Base-by-base conservation (phyloP, 2,329 filamentous ascomycete species). In the Diaporthe citriasiana region DNA sequence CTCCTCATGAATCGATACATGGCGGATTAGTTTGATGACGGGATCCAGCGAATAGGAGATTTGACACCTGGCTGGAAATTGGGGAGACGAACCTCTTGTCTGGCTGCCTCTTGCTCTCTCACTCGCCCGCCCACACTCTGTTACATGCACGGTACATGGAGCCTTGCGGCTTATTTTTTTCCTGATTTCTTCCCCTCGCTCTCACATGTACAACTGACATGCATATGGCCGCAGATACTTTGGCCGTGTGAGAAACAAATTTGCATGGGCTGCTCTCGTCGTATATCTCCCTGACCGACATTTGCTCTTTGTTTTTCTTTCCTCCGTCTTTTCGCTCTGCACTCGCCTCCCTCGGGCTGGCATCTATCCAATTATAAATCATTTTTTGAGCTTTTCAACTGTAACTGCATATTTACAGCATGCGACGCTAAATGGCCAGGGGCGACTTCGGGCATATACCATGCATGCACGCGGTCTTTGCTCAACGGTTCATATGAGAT, bases 241-340 rank as follows among this genome's bases (percentile, higher is more conserved):
- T 53, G 47, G 45, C 55, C 55, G 35, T 25, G 45, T 63, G 33
- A 63, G 56, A 50, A 66, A 27, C 47, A 19, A 66, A 51, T 56
- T 42, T 71, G 69, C 50, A 71, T 59, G 69, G 45, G 27, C 57
- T 45, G 55, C 25, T 45, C 38, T 71, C 33, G 55, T 53, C 57
- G 56, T 17, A 50, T 50, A 38, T 47, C 51, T 60, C 35, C 50
- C 53, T 73, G 72, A 73, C 72, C 72, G 72, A 73, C 72, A 73
- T 73, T 73, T 70, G 42, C 56, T 51, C 30, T 38, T 38, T 25
- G 25, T 59, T 17, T 50, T 30, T 57, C 25, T 56, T 56, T 40
- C 30, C 33, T 68, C n/a, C 15, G 30, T 22, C 47, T 38, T 27
- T 35, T 25, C 22, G 13, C 15, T 68, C 47, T 68, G 47, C 63